Base-by-base conservation (phyloP, 2,329 filamentous ascomycete species). In the Akanthomyces uredinophilus region DNA sequence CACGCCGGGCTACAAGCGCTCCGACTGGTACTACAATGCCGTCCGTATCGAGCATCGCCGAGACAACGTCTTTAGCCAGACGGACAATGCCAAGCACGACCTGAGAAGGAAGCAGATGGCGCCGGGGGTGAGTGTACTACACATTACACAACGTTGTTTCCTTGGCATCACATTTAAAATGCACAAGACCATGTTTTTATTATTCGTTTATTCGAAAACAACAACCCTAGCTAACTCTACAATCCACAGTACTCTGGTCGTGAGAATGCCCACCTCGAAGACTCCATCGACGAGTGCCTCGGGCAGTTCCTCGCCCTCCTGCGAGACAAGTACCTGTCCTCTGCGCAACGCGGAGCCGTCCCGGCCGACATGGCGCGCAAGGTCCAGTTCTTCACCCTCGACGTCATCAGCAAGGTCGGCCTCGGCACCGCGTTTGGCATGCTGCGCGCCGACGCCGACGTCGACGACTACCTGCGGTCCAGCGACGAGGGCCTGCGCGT, bases 61-160 rank as follows among this genome's bases (percentile, higher is more conserved):
- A 5, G 80, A 85, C 66, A 84, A 81, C 60, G 73, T 85, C 39
- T 84, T 86, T 63, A 80, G 76, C 2, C 75, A 81, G 65, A 77
- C 77, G 5, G 74, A 84, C 62, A 80, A 78, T 47, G 74, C 73
- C 5, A 75, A 76, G 47, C 83, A 86, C 64, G 71, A 75, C 2
- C 64, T 66, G 20, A 67, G 79, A 41, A 73, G 79, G 22, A 79
- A 78, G 66, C 80, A 83, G 64, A 79, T 85, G 74, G 75, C 78
- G 3, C 73, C 79, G 1, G 83, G 81, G 1, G 83, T 81, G 72
- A 63, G 75, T 20, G 35, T 20, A 20, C 29, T 3, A 39, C 37
- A 16, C 37, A 11, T 16, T n/a, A n/a, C n/a, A n/a, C n/a, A n/a
- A n/a, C n/a, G n/a, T n/a, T n/a, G 32, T 39, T 16, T 16, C 32